phyloP scores from a whole-genome alignment of 139 green algal species.

The Micractinium sp. region DNA sequence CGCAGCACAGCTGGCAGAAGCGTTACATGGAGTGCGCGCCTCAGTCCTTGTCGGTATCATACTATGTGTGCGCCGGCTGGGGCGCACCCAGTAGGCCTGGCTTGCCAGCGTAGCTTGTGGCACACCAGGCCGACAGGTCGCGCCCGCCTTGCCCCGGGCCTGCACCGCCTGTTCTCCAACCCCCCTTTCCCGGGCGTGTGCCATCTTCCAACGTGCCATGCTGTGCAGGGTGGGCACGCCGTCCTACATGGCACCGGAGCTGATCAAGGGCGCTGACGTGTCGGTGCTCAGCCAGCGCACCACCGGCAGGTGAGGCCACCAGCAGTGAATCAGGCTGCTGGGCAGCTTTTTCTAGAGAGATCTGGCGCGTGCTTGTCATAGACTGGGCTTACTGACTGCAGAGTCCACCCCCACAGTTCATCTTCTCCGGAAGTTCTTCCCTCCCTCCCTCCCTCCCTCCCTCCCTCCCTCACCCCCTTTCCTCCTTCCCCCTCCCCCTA shows the following conservation, averaged over 20 bases:
- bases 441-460: not conserved
- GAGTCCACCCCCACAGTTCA: not conserved
- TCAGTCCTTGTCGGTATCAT: too few species aligned
- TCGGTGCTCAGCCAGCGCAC: constrained; percentile 12
- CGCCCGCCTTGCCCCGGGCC: not conserved
- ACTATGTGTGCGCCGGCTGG: too few species aligned
- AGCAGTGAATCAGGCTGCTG: not conserved
- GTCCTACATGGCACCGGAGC: constrained; percentile 83
- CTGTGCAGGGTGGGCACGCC: constrained; percentile 58
- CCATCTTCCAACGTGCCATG: too few species aligned
- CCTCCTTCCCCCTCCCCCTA: not conserved
- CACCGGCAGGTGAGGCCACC: not conserved
- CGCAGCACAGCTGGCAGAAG: too few species aligned
- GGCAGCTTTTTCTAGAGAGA: too few species aligned
- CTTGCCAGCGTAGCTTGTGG: not conserved
- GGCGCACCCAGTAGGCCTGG: too few species aligned
- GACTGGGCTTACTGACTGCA: not conserved
- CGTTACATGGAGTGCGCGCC: too few species aligned
- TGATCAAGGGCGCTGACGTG: constrained; percentile 48
- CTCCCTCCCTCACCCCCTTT: not conserved
- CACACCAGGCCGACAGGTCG: not conserved
- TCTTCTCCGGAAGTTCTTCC: not conserved
- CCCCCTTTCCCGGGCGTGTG: not conserved
- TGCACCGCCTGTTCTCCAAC: not conserved
- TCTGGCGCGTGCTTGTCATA: too few species aligned